A percentile compares a stretch with the other conserved stretches of the same genome.
Conservation (phyloP, 164 flowering plant genomes). For the Berberis thunbergii region DNA sequence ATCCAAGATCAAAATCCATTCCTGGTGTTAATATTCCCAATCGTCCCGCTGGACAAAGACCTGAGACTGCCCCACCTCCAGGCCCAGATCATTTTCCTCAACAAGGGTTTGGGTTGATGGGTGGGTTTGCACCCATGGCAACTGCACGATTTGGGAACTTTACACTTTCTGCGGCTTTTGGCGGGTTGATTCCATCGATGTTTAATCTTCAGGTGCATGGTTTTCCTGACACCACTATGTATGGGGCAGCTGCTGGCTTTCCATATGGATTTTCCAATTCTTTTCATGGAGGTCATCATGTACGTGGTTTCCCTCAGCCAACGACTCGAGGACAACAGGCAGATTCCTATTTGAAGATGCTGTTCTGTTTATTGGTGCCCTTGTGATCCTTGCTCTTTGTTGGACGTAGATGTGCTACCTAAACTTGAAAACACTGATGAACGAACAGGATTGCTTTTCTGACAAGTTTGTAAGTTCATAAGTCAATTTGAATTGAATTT, state of each 20-base stretch:
- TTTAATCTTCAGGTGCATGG: constrained; percentile 60
- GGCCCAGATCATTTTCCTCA: constrained; percentile 33
- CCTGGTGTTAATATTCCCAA: constrained; percentile 58
- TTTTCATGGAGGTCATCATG: constrained; percentile 51
- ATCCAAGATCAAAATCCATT: constrained; percentile 58
- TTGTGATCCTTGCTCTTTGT: constrained; percentile 44
- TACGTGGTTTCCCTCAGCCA: constrained; percentile 32
- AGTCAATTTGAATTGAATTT: neutral
- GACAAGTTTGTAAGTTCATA: constrained; percentile 6
- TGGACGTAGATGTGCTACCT: constrained; percentile 24
- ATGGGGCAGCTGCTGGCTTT: constrained; percentile 48
- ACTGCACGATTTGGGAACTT: constrained; percentile 51
- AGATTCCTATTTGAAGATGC: constrained; percentile 30
- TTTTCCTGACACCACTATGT: constrained; percentile 45
- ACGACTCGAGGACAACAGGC: constrained; percentile 43
- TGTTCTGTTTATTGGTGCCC: constrained; percentile 34
- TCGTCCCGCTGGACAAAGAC: constrained; percentile 74
- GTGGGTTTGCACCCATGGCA: constrained; percentile 51
- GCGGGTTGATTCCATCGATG: constrained; percentile 53
- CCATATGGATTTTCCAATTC: constrained; percentile 41
- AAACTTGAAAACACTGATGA: constrained; percentile 2
- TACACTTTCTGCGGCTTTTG: constrained; percentile 52
- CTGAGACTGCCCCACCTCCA: constrained; percentile 59
- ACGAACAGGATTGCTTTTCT: constrained; percentile 4
- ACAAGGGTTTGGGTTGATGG: constrained; percentile 51